A percentile compares a stretch with the other conserved stretches of the same genome.
Evolutionary conservation across 2,329 filamentous ascomycete species (phyloP).

Genomic region (Fusarium sp.): DNA sequence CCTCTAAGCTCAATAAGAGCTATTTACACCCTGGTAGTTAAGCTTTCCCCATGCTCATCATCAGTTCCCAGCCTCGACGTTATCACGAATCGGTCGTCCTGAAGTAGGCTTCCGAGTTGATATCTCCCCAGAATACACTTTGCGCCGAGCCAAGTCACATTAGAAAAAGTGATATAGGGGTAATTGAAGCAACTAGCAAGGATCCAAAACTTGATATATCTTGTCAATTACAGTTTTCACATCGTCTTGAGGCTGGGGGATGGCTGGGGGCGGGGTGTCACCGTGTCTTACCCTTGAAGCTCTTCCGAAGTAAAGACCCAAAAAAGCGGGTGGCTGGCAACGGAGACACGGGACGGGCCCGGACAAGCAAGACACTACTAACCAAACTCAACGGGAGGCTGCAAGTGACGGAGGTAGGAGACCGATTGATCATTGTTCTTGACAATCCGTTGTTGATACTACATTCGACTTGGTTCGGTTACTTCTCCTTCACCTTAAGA

Average conservation of each 20-base stretch:
- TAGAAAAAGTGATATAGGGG: slow-evolving; percentile 10
- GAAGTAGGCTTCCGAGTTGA: slow-evolving; percentile 13
- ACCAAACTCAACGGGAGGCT: slow-evolving; percentile 10
- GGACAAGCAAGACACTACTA: slow-evolving; percentile 9
- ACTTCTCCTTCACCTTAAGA: background rate
- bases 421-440: slow-evolving; percentile 1
- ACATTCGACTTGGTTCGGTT: background rate
- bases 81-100: background rate
- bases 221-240: slow-evolving; percentile 12
- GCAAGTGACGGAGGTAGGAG: slow-evolving; percentile 19
- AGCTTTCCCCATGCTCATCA: slow-evolving; percentile 16
- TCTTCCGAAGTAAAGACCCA: slow-evolving; percentile 23
- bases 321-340: slow-evolving; percentile 40
- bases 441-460: background rate
- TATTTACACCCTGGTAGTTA: slow-evolving; percentile 18
- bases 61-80: slow-evolving; percentile 33
- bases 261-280: slow-evolving; percentile 39
- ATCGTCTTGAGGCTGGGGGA: slow-evolving; percentile 37
- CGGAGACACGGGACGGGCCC: slow-evolving; percentile 34
- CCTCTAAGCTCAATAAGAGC: slow-evolving; percentile 20
- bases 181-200: slow-evolving; percentile 30
- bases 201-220: slow-evolving; percentile 32
- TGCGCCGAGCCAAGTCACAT: slow-evolving; percentile 27
- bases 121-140: slow-evolving; percentile 20
- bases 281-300: slow-evolving; percentile 25